Evolutionary conservation across 1,284 basidiomycete species (phyloP).

Genomic region (Vanrija pseudolonga): DNA sequence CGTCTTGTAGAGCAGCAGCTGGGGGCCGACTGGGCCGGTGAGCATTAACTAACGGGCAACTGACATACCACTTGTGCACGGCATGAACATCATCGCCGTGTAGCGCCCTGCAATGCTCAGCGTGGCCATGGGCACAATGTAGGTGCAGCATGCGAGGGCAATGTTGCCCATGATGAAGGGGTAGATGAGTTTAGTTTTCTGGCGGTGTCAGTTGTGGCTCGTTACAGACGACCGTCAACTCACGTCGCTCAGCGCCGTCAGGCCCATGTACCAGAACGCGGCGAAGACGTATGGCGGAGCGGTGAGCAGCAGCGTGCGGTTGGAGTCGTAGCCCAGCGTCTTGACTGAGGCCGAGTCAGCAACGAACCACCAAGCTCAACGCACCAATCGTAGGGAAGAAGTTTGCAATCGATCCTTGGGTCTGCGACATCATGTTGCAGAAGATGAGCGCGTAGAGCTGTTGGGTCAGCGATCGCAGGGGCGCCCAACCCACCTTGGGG

Average conservation of each 20-base stretch:
- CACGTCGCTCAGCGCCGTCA: slow-evolving; percentile 19
- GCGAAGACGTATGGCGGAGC: slow-evolving; percentile 15
- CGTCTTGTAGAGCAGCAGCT: slow-evolving; percentile 35
- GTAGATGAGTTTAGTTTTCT: slow-evolving; percentile 19
- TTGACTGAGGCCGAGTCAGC: slow-evolving; percentile 5
- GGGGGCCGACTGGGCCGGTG: slow-evolving; percentile 10
- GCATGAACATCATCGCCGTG: slow-evolving; percentile 20
- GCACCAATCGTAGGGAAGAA: background rate
- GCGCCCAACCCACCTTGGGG: slow-evolving; percentile 8
- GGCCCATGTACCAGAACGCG: slow-evolving; percentile 9
- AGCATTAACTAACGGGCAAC: slow-evolving; percentile 35
- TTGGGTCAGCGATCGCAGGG: background rate
- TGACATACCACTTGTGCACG: slow-evolving; percentile 1
- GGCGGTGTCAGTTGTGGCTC: too few relatives aligned
- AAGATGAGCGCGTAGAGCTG: slow-evolving; percentile 21
- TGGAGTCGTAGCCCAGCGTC: slow-evolving; percentile 29
- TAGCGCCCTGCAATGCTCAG: slow-evolving; percentile 25
- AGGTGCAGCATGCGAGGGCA: slow-evolving; percentile 15
- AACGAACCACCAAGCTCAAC: background rate
- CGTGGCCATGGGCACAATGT: slow-evolving; percentile 28
- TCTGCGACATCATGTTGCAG: slow-evolving; percentile 14
- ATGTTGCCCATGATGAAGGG: slow-evolving; percentile 20
- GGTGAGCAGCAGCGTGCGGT: slow-evolving; percentile 16
- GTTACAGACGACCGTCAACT: background rate
- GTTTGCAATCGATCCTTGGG: slow-evolving; percentile 12